Evolutionary conservation across 2,329 filamentous ascomycete genomes (phyloP).

Genomic region (Diplodia sapinea): DNA sequence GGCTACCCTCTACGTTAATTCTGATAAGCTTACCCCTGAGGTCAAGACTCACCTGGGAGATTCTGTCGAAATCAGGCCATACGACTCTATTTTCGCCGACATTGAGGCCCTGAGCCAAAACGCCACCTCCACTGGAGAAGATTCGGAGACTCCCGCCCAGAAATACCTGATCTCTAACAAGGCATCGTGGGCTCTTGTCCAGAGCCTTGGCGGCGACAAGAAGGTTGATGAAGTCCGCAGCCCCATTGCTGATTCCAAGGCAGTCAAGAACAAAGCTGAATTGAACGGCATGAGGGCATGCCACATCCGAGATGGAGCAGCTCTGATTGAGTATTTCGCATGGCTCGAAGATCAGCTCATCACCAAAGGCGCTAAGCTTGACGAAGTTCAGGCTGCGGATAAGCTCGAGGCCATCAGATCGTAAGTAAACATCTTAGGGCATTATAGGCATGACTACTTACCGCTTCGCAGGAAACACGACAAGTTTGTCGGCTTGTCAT

Average conservation of each 20-base stretch:
- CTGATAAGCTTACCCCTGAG: constrained; percentile 73
- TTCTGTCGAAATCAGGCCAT: constrained; percentile 78
- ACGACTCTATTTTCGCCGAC: constrained; percentile 80
- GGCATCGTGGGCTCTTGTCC: constrained; percentile 90
- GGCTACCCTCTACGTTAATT: constrained; percentile 83
- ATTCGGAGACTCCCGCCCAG: constrained; percentile 49
- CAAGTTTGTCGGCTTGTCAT: constrained; percentile 87
- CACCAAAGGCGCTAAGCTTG: constrained; percentile 72
- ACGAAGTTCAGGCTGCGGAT: constrained; percentile 91
- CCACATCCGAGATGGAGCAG: constrained; percentile 91
- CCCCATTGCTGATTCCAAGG: constrained; percentile 87
- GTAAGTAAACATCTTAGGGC: constrained; percentile 17
- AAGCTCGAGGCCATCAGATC: constrained; percentile 80
- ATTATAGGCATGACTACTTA: background rate
- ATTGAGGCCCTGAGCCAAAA: constrained; percentile 66
- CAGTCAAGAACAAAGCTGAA: constrained; percentile 90
- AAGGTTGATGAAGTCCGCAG: constrained; percentile 86
- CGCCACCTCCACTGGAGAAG: constrained; percentile 43
- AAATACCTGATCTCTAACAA: constrained; percentile 88
- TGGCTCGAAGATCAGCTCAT: constrained; percentile 92
- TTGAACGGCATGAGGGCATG: constrained; percentile 91
- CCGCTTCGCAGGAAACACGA: constrained; percentile 60
- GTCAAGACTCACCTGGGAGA: constrained; percentile 72
- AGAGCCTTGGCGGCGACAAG: constrained; percentile 82
- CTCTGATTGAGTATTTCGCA: constrained; percentile 89